Conservation (phyloP, 2,329 filamentous ascomycete genomes). For the Penicillium sp. region DNA sequence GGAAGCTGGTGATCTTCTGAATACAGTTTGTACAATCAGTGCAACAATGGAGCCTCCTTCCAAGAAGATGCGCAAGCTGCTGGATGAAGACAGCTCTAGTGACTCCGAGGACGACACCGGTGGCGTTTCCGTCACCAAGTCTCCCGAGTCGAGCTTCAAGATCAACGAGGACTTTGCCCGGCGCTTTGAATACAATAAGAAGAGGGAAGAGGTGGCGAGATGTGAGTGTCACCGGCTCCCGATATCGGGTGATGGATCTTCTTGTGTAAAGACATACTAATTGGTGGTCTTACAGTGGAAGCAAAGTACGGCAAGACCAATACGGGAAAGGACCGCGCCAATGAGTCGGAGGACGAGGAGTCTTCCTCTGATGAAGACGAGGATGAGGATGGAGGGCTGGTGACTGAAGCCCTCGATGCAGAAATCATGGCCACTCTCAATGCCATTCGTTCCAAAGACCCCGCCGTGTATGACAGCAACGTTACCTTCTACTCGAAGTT, state of each 20-base stretch:
- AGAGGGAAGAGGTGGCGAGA: conserved; percentile 75
- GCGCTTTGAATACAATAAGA: conserved; percentile 95
- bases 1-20: background rate
- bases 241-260: too few relatives aligned
- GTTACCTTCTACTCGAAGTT: conserved; percentile 70
- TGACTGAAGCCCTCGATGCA: conserved; percentile 76
- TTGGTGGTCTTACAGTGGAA: conserved; percentile 58
- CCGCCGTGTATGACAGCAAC: conserved; percentile 77
- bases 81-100: conserved; percentile 41
- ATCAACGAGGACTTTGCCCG: conserved; percentile 88
- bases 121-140: conserved; percentile 35
- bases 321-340: conserved; percentile 37
- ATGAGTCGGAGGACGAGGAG: conserved; percentile 55
- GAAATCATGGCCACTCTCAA: conserved; percentile 82
- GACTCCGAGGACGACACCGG: conserved; percentile 40
- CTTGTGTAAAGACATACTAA: background rate
- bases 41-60: conserved; percentile 40
- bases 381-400: conserved; percentile 84
- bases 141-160: conserved; percentile 54
- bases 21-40: conserved; percentile 1
- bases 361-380: conserved; percentile 73
- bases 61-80: conserved; percentile 39
- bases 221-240: conserved; percentile 22
- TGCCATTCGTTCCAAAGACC: conserved; percentile 86
- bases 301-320: conserved; percentile 67